Percentiles rank a stretch among this genome's conserved stretches.
Evolutionary conservation across 768 basidiomycete genomes (phyloP).

Genomic region (Butyriboletus loyo): DNA sequence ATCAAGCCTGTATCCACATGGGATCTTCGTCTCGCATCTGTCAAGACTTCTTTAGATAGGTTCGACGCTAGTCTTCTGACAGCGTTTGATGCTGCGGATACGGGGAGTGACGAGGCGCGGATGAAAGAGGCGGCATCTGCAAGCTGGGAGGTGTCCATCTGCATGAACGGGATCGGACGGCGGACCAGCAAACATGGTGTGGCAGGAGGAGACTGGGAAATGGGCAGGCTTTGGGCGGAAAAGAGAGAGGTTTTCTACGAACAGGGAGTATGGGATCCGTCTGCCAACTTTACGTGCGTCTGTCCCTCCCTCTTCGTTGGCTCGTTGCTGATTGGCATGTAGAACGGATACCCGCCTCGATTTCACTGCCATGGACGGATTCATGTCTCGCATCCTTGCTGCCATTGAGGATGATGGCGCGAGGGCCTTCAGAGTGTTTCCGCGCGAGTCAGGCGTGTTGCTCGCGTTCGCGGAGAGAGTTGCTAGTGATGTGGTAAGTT

Average conservation of each 20-base stretch:
- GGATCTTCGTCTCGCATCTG: constrained; percentile 55
- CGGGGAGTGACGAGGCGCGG: constrained; percentile 59
- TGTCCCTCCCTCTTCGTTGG: background rate
- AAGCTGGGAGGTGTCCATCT: constrained; percentile 80
- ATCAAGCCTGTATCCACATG: constrained; percentile 73
- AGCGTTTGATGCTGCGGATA: constrained; percentile 86
- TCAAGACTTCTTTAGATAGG: constrained; percentile 78
- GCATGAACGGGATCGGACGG: constrained; percentile 33
- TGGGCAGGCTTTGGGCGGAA: constrained; percentile 94
- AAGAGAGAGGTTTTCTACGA: constrained; percentile 94
- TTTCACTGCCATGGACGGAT: constrained; percentile 92
- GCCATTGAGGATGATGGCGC: constrained; percentile 74
- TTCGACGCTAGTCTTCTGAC: constrained; percentile 86
- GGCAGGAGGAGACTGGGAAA: constrained; percentile 66
- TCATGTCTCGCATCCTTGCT: constrained; percentile 67
- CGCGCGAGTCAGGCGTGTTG: constrained; percentile 71
- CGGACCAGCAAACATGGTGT: constrained; percentile 1
- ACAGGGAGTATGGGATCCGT: constrained; percentile 70
- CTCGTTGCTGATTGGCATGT: background rate
- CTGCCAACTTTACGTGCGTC: constrained; percentile 77
- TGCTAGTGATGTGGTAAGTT: constrained; percentile 75
- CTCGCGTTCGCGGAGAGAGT: constrained; percentile 81
- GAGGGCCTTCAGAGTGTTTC: constrained; percentile 83
- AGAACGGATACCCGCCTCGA: constrained; percentile 63
- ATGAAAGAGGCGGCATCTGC: constrained; percentile 84